phyloP scores from a whole-genome alignment of 116 monocot genomes.

The Papilionanthe hybrid region DNA sequence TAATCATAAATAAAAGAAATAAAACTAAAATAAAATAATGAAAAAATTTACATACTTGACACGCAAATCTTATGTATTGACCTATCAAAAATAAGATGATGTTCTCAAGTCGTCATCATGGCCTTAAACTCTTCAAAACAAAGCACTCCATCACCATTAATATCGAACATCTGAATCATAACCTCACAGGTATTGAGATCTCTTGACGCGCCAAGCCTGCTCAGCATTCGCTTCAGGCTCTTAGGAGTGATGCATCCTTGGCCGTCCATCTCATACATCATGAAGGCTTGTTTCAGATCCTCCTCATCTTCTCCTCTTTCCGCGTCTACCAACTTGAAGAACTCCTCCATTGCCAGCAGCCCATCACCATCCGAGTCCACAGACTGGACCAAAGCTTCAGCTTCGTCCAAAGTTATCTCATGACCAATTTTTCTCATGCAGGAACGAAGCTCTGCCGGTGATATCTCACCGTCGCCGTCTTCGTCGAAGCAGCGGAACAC shows the following conservation, averaged over 20 bases:
- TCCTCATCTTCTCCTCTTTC: slow-evolving; percentile 1
- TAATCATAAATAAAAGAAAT: too few relatives aligned
- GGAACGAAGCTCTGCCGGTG: not conserved
- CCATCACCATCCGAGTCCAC: slow-evolving; percentile 7
- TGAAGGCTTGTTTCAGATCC: slow-evolving; percentile 4
- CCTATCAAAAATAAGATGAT: too few relatives aligned
- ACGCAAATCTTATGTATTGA: too few relatives aligned
- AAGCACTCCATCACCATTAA: slow-evolving; percentile 11
- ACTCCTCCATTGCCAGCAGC: slow-evolving; percentile 9
- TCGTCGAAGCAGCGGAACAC: not conserved
- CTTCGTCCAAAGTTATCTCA: not conserved
- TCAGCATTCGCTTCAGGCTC: not conserved
- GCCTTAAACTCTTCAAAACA: slow-evolving; percentile 12
- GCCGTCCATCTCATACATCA: slow-evolving; percentile 7
- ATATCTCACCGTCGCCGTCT: slow-evolving; percentile 8
- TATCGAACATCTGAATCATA: slow-evolving; percentile 10
- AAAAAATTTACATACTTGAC: too few relatives aligned
- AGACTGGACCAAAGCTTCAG: not conserved
- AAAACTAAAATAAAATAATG: too few relatives aligned
- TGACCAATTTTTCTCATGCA: not conserved
- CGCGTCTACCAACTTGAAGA: not conserved
- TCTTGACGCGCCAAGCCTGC: slow-evolving; percentile 1
- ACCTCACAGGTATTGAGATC: not conserved
- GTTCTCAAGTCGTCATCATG: slow-evolving; percentile 9
- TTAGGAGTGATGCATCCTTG: slow-evolving; percentile 8